Conservation (phyloP, 2,329 filamentous ascomycete species). For the Trichothecium roseum region DNA sequence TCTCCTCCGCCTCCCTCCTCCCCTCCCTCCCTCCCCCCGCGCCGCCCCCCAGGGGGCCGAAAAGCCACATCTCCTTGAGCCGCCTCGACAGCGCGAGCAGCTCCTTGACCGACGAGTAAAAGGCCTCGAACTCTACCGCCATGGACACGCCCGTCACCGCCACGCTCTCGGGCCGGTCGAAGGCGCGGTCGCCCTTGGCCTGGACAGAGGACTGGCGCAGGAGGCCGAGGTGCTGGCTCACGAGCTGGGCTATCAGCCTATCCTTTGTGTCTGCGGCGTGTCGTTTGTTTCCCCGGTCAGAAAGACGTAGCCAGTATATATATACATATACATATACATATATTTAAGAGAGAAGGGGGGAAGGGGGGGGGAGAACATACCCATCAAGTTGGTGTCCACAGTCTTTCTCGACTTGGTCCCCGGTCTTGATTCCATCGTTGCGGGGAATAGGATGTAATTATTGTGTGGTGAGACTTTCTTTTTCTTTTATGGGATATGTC, state of each 20-base stretch:
- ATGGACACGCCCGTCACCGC: conserved; percentile 32
- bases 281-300: no score
- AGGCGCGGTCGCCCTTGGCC: conserved; percentile 26
- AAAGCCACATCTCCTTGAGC: conserved; percentile 36
- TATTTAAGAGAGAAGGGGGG: background rate
- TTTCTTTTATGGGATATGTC: no score
- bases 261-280: conserved; percentile 30
- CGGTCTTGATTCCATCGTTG: no score
- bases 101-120: conserved; percentile 34
- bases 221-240: conserved; percentile 31
- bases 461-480: no score
- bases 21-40: conserved; percentile 21
- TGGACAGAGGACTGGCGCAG: conserved; percentile 33
- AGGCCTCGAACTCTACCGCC: conserved; percentile 31
- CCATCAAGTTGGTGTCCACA: conserved; percentile 21
- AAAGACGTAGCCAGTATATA: background rate
- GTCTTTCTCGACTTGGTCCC: background rate
- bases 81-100: conserved; percentile 31
- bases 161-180: conserved; percentile 28
- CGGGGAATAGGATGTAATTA: no score
- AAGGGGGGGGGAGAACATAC: conserved; percentile 11
- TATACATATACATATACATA: no score
- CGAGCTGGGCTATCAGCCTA: conserved; percentile 32
- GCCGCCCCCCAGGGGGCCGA: conserved; percentile 28
- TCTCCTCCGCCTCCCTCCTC: conserved; percentile 20